Evolutionary conservation across 140 eudicot species (phyloP).

Genomic region (Flaveria floridana): DNA sequence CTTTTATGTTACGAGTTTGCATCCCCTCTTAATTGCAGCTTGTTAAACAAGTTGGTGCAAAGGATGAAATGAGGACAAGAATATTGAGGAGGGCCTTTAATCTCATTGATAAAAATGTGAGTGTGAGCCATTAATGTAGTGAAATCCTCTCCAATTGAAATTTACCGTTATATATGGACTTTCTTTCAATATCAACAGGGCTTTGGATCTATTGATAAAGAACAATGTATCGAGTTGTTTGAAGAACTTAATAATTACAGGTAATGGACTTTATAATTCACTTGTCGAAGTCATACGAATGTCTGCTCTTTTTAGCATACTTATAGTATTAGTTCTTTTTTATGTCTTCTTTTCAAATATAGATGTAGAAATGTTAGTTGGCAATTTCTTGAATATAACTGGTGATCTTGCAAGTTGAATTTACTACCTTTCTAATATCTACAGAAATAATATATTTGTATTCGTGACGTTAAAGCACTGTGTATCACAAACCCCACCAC

Average conservation of each 20-base stretch:
- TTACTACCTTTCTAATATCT: background rate
- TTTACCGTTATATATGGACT: slow-evolving; percentile 12
- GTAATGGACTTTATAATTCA: slow-evolving; percentile 35
- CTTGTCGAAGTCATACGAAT: slow-evolving; percentile 17
- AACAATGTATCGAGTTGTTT: slow-evolving; percentile 70
- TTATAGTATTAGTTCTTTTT: slow-evolving; percentile 13
- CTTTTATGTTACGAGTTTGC: slow-evolving; percentile 21
- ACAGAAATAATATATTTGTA: background rate
- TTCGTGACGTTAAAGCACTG: background rate
- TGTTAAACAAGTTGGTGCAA: slow-evolving; percentile 67
- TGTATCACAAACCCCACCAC: background rate
- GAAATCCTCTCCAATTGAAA: background rate
- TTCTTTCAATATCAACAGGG: slow-evolving; percentile 37
- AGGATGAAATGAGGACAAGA: slow-evolving; percentile 67
- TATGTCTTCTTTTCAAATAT: background rate
- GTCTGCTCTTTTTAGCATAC: slow-evolving; percentile 1
- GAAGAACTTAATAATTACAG: slow-evolving; percentile 88
- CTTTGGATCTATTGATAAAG: slow-evolving; percentile 55
- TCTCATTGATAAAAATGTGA: slow-evolving; percentile 58
- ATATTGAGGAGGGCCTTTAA: slow-evolving; percentile 74
- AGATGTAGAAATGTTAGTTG: slow-evolving; percentile 15
- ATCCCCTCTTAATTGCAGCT: slow-evolving; percentile 47
- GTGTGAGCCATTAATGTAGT: slow-evolving; percentile 28
- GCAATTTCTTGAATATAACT: slow-evolving; percentile 25
- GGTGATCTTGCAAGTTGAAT: slow-evolving; percentile 1